These are phyloP conservation scores for Rhizopus arrhizus DNA, from an alignment of 371 early-diverging fungal genomes.

Conservation along the genomic window DNA sequence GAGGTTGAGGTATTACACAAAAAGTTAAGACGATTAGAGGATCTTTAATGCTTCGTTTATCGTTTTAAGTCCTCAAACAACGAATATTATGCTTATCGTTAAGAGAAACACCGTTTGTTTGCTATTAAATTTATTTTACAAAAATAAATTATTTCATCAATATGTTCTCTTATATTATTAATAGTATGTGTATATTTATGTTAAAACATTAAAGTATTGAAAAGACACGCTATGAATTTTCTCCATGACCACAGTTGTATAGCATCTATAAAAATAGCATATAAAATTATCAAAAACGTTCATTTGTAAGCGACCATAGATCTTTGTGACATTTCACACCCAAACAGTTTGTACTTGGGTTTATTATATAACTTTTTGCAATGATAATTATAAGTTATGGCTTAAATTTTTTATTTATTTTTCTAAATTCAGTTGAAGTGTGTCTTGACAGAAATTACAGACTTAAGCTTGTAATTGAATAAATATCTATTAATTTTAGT, in stretches of 20 bases:
- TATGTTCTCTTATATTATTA: constrained; percentile 23
- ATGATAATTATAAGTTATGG: constrained; percentile 9
- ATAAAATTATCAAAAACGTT: constrained; percentile 20
- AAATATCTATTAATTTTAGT: too few relatives aligned
- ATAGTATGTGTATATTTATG: constrained; percentile 23
- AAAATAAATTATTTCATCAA: constrained; percentile 21
- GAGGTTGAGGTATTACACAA: constrained; percentile 18
- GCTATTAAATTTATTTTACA: constrained; percentile 17
- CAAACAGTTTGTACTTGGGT: constrained; percentile 11
- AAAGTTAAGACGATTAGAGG: constrained; percentile 23
- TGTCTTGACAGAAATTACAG: too few relatives aligned
- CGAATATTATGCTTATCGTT: constrained; percentile 21
- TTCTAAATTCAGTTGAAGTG: constrained; percentile 5
- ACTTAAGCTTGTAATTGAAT: too few relatives aligned
- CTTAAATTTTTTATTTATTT: constrained; percentile 9
- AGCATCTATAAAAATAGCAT: constrained; percentile 22
- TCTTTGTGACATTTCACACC: constrained; percentile 12
- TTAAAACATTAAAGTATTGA: constrained; percentile 13
- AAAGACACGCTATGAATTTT: constrained; percentile 15
- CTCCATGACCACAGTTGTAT: constrained; percentile 22
- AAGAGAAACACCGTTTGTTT: constrained; percentile 19
- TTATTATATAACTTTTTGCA: constrained; percentile 10
- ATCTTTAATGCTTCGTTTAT: constrained; percentile 24
- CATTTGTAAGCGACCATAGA: constrained; percentile 18
- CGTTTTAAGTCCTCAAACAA: constrained; percentile 21